Evolutionary conservation across 2,329 filamentous ascomycete genomes (phyloP), one percentile per base, ranked within the genome.

Genomic region (Pseudocercospora fijiensis): DNA sequence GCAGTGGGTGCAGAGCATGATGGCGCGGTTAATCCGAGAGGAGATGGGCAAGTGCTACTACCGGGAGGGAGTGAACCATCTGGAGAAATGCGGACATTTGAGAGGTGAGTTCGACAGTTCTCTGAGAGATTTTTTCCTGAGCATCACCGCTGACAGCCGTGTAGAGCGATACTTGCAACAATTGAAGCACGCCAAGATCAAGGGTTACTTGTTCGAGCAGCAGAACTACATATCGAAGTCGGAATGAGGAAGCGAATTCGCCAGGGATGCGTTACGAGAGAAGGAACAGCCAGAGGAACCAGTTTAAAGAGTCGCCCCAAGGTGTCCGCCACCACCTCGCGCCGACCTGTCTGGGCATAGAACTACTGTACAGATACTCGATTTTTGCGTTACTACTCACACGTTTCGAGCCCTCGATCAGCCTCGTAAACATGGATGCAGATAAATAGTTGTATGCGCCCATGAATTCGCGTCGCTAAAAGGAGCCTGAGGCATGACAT

Each of bases 1-100:
- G 81, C 91, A 95, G 82, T 95, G 91, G 91, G 90, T 95, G 65
- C 88, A 87, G 77, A 88, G 89, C 77, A 95, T 95, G 91, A 95
- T 93, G 91, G 90, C 89, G 63, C 84, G 91, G 66, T 80, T 95
- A 67, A 90, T 95, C 61, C 83, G 90, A 68, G 89, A 94, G 77
- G 91, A 95, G 82, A 82, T 95, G 81, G 85, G 88, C 78, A 94
- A 92, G 82, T 95, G 91, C 83, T 95, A 95, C 80, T 86, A 87
- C 78, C 84, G 86, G 71, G 90, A 95, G 80, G 91, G 91, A 62
- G 90, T 93, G 70, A 95, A 95, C 78, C 91, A 95, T 77, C 79
- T 95, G 77, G 91, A 94, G 84, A 95, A 94, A 81, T 95, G 91
- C 78, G 90, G 90, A 69, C 82, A 85, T 73, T 78, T 94, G 79